Base-by-base conservation (phyloP, 768 basidiomycete species). In the Lentinus brumalis region DNA sequence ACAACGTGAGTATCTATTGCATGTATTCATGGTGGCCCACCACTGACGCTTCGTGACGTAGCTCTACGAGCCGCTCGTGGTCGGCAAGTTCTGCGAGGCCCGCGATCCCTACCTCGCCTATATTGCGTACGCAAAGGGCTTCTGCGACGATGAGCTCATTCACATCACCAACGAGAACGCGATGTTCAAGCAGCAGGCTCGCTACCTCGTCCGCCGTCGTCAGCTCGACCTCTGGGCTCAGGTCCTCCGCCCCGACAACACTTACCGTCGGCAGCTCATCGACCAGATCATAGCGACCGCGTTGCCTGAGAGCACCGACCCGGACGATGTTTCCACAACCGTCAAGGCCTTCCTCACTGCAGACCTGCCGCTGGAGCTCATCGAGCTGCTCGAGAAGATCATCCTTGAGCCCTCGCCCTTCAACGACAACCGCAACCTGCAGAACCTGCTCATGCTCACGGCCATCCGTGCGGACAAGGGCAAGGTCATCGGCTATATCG, bases 131-230 rank as follows among this genome's bases (percentile, higher is more conserved):
- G 97, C 97, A 40, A 98, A 98, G 74, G 97, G 97, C 59, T 91
- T 98, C 76, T 99, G 97, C 72, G 97, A 99, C 66, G 94, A 98
- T 5, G 97, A 99, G 75, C 84, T 99, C 61, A 96, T 99, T 70
- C 75, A 86, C 21, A 96, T 99, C 74, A 98, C 97, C 50, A 98
- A 98, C 72, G 96, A 96, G 66, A 99, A 99, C 79, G 89, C 95
- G 12, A 99, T 99, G 97, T 99, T 96, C 85, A 99, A 98, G 77
- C 96, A 99, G 70, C 97, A 98, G 76, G 93, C 97, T 54, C 89
- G 97, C 31, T 99, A 99, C 77, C 86, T 99, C 59, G 92, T 98
- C 71, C 97, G 96, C 77, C 89, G 97, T 67, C 92, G 97, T 63
- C 88, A 93, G 63, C 86, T 91, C 15, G 97, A 98, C 62, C 86